Evolutionary conservation across 176 grass and related monocot genomes (phyloP).

Genomic region (Zoysia pacifica): DNA sequence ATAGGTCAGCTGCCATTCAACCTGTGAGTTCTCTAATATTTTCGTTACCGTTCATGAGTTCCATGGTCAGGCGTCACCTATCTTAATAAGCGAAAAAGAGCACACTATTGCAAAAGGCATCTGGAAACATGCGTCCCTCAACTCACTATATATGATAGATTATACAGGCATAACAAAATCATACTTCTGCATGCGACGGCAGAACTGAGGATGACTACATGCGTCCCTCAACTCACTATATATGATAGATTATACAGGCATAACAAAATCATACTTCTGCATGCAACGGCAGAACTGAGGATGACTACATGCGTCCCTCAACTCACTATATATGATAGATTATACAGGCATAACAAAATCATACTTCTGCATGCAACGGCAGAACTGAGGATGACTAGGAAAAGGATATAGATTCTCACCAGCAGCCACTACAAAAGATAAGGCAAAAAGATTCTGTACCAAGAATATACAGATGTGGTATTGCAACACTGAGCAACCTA

Average conservation of each 20-base stretch:
- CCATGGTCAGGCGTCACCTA: no score
- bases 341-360: slow-evolving; percentile 44
- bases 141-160: slow-evolving; percentile 50
- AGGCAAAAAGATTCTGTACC: slow-evolving; percentile 29
- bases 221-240: no score
- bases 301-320: not conserved
- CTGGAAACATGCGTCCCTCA: not conserved
- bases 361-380: slow-evolving; percentile 15
- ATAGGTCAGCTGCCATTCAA: no score
- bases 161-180: slow-evolving; percentile 44
- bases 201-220: slow-evolving; percentile 1
- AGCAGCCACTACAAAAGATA: slow-evolving; percentile 39
- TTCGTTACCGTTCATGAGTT: no score
- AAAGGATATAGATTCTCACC: slow-evolving; percentile 55
- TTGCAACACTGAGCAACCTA: slow-evolving; percentile 33
- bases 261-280: slow-evolving; percentile 42
- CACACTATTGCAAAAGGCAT: not conserved
- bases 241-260: slow-evolving; percentile 40
- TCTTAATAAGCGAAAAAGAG: no score
- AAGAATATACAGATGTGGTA: slow-evolving; percentile 46
- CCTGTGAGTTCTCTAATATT: no score
- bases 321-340: slow-evolving; percentile 37
- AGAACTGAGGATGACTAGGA: slow-evolving; percentile 2
- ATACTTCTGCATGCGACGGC: slow-evolving; percentile 13
- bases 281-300: slow-evolving; percentile 3